These are phyloP conservation scores for Pseudodiploospora longispora DNA, from an alignment of 2,329 filamentous ascomycete genomes.

Conservation along the genomic window DNA sequence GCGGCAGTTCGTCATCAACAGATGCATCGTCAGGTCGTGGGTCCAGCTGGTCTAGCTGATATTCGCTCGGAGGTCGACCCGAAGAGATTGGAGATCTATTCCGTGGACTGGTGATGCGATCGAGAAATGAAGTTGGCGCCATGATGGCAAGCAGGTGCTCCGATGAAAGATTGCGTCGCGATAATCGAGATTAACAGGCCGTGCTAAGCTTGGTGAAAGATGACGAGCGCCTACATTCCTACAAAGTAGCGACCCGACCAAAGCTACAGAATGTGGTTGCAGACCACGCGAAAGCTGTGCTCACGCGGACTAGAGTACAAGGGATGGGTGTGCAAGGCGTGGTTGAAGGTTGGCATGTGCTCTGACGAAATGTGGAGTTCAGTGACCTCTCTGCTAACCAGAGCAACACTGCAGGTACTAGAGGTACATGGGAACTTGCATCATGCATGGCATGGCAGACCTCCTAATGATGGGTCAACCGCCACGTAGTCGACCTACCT, in stretches of 20 bases:
- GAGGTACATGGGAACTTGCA: too few species aligned
- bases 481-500: too few species aligned
- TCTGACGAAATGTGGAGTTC: background rate
- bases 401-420: too few species aligned
- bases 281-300: background rate
- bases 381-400: too few species aligned
- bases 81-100: constrained; percentile 16
- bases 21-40: constrained; percentile 24
- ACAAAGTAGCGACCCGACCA: too few species aligned
- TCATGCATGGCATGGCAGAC: too few species aligned
- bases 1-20: constrained; percentile 14
- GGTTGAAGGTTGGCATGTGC: constrained; percentile 6
- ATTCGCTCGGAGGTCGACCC: constrained; percentile 22
- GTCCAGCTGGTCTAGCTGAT: constrained; percentile 31
- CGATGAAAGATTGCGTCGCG: too few species aligned
- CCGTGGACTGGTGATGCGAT: constrained; percentile 17
- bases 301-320: constrained; percentile 7
- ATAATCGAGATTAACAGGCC: too few species aligned
- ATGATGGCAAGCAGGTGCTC: constrained; percentile 9
- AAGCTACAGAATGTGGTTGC: background rate
- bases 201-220: too few species aligned
- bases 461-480: too few species aligned
- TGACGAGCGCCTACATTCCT: too few species aligned
- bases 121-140: constrained; percentile 20
- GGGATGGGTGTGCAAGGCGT: background rate